Evolutionary conservation across 441 rosid genomes (phyloP), one percentile per base, ranked within the genome.

Genomic region (Raphanus hybrid): DNA sequence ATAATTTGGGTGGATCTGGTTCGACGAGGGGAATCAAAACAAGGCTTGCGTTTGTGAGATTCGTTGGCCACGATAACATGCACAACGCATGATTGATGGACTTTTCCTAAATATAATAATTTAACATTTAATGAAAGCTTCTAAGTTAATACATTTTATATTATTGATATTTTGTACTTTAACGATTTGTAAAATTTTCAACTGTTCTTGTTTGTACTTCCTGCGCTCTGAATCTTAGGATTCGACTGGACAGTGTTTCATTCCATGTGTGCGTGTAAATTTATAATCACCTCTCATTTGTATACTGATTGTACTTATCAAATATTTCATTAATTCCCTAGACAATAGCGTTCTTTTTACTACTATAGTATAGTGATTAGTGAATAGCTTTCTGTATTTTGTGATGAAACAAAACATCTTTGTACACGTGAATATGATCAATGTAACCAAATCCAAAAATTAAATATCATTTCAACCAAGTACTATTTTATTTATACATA

Each of bases 241-340:
- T 78, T 62, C 71, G 1, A 75, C 82, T 74, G 78, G 78, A 69
- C 78, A 69, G 63, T 78, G 78, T 78, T 78, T 78, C 78, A 73
- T 41, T 68, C 23, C 75, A 69, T 74, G 70, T 63, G 60, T 67
- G 59, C 26, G 26, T 72, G 29, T 26, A 34, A 67, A 73, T 37
- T 67, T 26, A 66, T 72, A 34, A 67, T 73, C 18, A 32, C 41
- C 54, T 77, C 64, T 58, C 76, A 2, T 59, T 71, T 66, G 63
- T 66, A 66, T 77, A 71, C 52, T 71, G 1, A 41, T 43, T 29
- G 65, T 3, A 62, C 45, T 61, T 61, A 3, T 4, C 23, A n/a
- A 54, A 63, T 60, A 14, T 61, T 67, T 60, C 43, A 71, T 54
- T 58, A 48, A 26, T 43, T 54, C 2, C 5, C 1, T 70, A 11